Evolutionary conservation across 2,329 filamentous ascomycete species (phyloP).

Genomic region (Fusarium xylarioides): DNA sequence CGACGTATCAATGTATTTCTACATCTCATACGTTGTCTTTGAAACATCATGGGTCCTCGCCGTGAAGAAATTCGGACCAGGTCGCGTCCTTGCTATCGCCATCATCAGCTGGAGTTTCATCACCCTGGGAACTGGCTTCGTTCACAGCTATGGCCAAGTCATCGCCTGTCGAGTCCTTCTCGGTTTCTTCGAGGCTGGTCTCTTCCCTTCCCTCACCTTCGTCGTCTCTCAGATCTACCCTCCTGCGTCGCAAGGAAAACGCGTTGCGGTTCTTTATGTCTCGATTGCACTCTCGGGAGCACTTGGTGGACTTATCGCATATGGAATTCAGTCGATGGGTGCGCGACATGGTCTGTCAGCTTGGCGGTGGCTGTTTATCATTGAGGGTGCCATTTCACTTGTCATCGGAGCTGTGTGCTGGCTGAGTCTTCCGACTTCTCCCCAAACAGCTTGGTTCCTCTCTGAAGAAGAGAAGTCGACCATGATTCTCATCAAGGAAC

Average conservation of each 20-base stretch:
- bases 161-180: slow-evolving; percentile 45
- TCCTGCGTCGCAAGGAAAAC: slow-evolving; percentile 40
- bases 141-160: slow-evolving; percentile 39
- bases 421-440: slow-evolving; percentile 57
- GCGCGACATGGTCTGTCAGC: slow-evolving; percentile 55
- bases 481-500: slow-evolving; percentile 39
- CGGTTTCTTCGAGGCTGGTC: slow-evolving; percentile 48
- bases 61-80: slow-evolving; percentile 45
- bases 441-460: slow-evolving; percentile 56
- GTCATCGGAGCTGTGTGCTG: slow-evolving; percentile 44
- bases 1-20: slow-evolving; percentile 44
- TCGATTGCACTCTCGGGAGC: slow-evolving; percentile 45
- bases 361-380: slow-evolving; percentile 62
- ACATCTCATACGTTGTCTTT: slow-evolving; percentile 46
- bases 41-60: slow-evolving; percentile 46
- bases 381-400: slow-evolving; percentile 52
- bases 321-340: slow-evolving; percentile 53
- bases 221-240: slow-evolving; percentile 11
- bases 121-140: slow-evolving; percentile 47
- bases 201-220: slow-evolving; percentile 45
- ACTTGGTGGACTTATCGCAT: slow-evolving; percentile 44
- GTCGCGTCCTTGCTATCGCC: slow-evolving; percentile 40
- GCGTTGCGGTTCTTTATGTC: slow-evolving; percentile 44
- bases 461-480: slow-evolving; percentile 50
- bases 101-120: slow-evolving; percentile 47